phyloP scores from a whole-genome alignment of 2,329 filamentous ascomycete species.

The Paecilomyces fulvus region DNA sequence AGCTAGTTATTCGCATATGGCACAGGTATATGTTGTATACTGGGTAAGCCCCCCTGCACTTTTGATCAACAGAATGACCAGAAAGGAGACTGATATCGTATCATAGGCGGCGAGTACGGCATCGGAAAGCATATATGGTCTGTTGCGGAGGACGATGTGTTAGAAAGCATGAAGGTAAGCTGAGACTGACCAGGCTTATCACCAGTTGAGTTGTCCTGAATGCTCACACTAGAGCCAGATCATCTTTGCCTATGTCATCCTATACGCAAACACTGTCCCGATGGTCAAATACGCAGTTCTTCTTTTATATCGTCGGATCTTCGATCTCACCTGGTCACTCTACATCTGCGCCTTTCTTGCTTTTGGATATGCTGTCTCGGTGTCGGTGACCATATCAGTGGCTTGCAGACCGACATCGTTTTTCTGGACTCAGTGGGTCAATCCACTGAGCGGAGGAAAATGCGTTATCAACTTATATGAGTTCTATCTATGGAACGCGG shows the following conservation, averaged over 20 bases:
- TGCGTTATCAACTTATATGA: slow-evolving; percentile 16
- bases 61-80: background rate
- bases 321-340: slow-evolving; percentile 19
- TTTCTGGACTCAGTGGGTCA: background rate
- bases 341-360: slow-evolving; percentile 16
- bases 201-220: background rate
- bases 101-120: slow-evolving; percentile 7
- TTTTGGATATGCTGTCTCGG: slow-evolving; percentile 16
- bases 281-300: slow-evolving; percentile 25
- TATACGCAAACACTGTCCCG: slow-evolving; percentile 22
- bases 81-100: background rate
- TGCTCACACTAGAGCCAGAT: slow-evolving; percentile 9
- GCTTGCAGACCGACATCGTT: background rate
- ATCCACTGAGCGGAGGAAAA: slow-evolving; percentile 10
- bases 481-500: slow-evolving; percentile 19
- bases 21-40: slow-evolving; percentile 2
- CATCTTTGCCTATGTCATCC: slow-evolving; percentile 21
- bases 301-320: slow-evolving; percentile 24
- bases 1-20: background rate
- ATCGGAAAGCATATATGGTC: slow-evolving; percentile 10
- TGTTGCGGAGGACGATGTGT: slow-evolving; percentile 6
- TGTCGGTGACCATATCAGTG: slow-evolving; percentile 2
- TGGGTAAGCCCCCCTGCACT: background rate
- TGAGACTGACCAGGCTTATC: background rate
- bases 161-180: background rate